Evolutionary conservation across 2,329 filamentous ascomycete genomes (phyloP), one percentile per base, ranked within the genome.

Genomic region (Neopestalotiopsis sp.): DNA sequence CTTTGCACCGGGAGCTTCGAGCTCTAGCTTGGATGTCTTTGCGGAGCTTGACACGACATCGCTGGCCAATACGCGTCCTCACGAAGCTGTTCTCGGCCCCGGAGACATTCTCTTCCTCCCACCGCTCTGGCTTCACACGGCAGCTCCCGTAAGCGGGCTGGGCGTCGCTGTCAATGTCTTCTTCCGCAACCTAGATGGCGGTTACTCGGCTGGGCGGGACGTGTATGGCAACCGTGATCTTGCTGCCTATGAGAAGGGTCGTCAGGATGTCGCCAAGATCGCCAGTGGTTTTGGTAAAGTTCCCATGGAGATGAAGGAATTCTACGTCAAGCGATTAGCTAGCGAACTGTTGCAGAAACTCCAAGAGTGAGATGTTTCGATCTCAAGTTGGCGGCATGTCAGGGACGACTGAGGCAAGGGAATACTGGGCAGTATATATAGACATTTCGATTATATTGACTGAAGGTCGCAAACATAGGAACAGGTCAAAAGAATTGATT

Each of bases 151-250:
- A 1, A 81, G 86, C 7, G 78, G 83, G 59, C 78, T 89, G 69
- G 94, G 93, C 73, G 84, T 97, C 7, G 93, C 93, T 0, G 90
- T 97, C n/a, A 97, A 97, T 77, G 88, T 95, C 34, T 97, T 97
- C 83, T 97, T 97, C 81, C 89, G 90, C 58, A 91, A 90, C 70
- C 83, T 96, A 10, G 82, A 89, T 3, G 82, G 78, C 3, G 89
- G 88, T 1, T 96, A 96, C 77, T 90, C 93, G 0, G 79, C 86
- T 1, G 94, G 94, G 1, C 88, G 90, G 72, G 94, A 97, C 77
- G 91, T 97, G 0, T 97, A 97, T 76, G 94, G 93, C 1, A 97
- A 97, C 76, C 86, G 94, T 52, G 95, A 97, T 79, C 79, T 97
- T 64, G 91, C 92, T 52, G 92, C 91, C 1, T 97, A 97, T 77